Conservation (phyloP, 2,329 filamentous ascomycete genomes). For the Colletotrichum sublineola region DNA sequence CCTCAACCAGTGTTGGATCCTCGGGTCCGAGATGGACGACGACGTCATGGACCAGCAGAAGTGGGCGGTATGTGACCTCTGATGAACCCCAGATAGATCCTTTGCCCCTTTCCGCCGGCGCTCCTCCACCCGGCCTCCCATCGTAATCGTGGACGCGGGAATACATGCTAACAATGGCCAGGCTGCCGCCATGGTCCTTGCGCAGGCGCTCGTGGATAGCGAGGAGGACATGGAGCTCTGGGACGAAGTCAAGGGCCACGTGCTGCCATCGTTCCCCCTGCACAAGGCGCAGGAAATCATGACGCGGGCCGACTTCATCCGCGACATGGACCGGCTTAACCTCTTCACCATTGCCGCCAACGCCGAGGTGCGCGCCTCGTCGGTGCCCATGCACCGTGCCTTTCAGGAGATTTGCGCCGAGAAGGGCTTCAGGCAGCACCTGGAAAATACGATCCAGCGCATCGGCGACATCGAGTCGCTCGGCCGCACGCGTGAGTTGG, state of each 20-base stretch:
- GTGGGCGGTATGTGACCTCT: slow-evolving; percentile 77
- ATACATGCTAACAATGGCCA: slow-evolving; percentile 49
- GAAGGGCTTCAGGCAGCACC: slow-evolving; percentile 65
- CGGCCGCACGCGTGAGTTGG: slow-evolving; percentile 92
- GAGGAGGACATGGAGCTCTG: slow-evolving; percentile 68
- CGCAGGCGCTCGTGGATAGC: slow-evolving; percentile 88
- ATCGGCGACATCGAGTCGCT: slow-evolving; percentile 95
- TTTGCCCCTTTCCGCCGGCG: background rate
- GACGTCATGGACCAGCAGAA: slow-evolving; percentile 99
- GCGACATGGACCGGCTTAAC: slow-evolving; percentile 92
- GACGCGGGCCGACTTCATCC: slow-evolving; percentile 95
- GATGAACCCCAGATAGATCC: background rate
- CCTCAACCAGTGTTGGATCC: slow-evolving; percentile 80
- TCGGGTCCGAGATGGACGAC: slow-evolving; percentile 85
- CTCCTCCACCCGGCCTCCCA: background rate
- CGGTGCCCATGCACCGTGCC: slow-evolving; percentile 94
- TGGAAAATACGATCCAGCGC: slow-evolving; percentile 69
- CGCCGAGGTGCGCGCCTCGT: slow-evolving; percentile 90
- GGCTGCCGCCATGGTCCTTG: slow-evolving; percentile 94
- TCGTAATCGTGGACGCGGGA: too few relatives aligned
- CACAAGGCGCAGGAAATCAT: slow-evolving; percentile 91
- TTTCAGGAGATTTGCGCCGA: slow-evolving; percentile 85
- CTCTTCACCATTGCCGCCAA: slow-evolving; percentile 93
- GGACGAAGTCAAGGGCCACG: slow-evolving; percentile 38
- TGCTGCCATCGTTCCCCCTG: slow-evolving; percentile 63